These are phyloP conservation scores for Microstegium vimineum DNA, from an alignment of 176 grass and related monocot genomes.

Conservation along the genomic window DNA sequence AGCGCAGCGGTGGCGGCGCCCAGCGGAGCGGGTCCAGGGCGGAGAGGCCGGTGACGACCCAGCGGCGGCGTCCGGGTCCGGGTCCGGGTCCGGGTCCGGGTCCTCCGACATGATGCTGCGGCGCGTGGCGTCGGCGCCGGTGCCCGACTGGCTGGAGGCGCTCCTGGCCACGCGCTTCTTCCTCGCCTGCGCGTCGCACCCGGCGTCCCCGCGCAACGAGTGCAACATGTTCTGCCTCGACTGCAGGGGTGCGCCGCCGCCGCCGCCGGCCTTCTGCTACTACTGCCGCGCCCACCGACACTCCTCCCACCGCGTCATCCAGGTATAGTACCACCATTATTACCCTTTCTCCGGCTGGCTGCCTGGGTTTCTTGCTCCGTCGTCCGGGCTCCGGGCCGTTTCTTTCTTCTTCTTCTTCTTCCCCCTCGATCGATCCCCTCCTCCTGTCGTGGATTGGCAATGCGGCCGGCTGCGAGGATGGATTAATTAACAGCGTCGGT, in stretches of 20 bases:
- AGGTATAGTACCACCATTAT: too few relatives aligned
- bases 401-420: too few relatives aligned
- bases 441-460: background rate
- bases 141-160: conserved; percentile 65
- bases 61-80: too few relatives aligned
- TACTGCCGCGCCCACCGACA: conserved; percentile 69
- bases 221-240: conserved; percentile 92
- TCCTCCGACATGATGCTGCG: conserved; percentile 45
- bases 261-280: conserved; percentile 66
- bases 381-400: rapidly evolving
- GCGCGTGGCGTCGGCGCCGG: conserved; percentile 40
- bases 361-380: too few relatives aligned
- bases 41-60: too few relatives aligned
- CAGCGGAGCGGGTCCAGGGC: too few relatives aligned
- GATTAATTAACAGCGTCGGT: background rate
- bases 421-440: too few relatives aligned
- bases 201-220: conserved; percentile 60
- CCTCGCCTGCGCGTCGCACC: conserved; percentile 49
- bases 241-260: conserved; percentile 33
- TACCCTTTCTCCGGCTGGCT: too few relatives aligned
- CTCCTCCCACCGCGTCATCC: conserved; percentile 63
- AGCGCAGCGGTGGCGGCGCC: too few relatives aligned
- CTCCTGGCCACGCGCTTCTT: conserved; percentile 67
- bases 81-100: too few relatives aligned
- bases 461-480: background rate